Percentiles rank a stretch among this genome's conserved stretches.
Conservation (phyloP, 1,139 yeast species). For the Taphrina communis region DNA sequence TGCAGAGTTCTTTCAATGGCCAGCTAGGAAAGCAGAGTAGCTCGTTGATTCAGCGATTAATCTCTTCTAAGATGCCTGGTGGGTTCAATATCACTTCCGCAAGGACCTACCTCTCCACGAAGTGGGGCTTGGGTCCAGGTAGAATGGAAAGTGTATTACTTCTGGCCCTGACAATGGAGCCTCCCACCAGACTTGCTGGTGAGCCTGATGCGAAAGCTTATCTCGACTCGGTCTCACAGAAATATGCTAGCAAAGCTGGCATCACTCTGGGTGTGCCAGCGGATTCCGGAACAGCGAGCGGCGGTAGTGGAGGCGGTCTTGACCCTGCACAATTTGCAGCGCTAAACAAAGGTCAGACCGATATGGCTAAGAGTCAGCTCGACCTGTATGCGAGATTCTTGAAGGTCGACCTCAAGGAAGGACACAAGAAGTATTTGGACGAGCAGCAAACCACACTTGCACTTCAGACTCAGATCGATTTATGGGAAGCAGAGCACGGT, state of each 20-base stretch:
- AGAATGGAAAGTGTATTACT: slow-evolving; percentile 91
- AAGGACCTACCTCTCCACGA: slow-evolving; percentile 84
- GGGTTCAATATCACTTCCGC: slow-evolving; percentile 92
- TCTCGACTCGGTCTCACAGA: slow-evolving; percentile 79
- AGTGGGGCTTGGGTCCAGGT: slow-evolving; percentile 91
- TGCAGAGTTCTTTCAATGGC: slow-evolving; percentile 89
- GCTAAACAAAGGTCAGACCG: slow-evolving; percentile 84
- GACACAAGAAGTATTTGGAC: slow-evolving; percentile 82
- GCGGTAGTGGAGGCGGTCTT: slow-evolving; percentile 84
- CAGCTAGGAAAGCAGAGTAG: slow-evolving; percentile 90
- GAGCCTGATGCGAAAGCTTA: slow-evolving; percentile 90
- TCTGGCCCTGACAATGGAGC: slow-evolving; percentile 84
- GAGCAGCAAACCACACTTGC: slow-evolving; percentile 86
- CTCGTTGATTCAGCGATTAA: slow-evolving; percentile 84
- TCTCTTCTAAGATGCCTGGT: slow-evolving; percentile 99
- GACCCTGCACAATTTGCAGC: slow-evolving; percentile 97
- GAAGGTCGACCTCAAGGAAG: slow-evolving; percentile 87
- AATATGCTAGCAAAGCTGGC: slow-evolving; percentile 84
- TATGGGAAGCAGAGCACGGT: slow-evolving; percentile 94
- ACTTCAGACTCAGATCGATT: slow-evolving; percentile 86
- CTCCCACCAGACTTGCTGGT: slow-evolving; percentile 80
- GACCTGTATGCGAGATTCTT: slow-evolving; percentile 94
- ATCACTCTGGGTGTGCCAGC: slow-evolving; percentile 73
- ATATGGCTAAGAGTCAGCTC: slow-evolving; percentile 90
- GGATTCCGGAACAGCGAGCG: slow-evolving; percentile 59